Base-by-base conservation (phyloP, 2,329 filamentous ascomycete genomes). In the Paradendryphiella salina region DNA sequence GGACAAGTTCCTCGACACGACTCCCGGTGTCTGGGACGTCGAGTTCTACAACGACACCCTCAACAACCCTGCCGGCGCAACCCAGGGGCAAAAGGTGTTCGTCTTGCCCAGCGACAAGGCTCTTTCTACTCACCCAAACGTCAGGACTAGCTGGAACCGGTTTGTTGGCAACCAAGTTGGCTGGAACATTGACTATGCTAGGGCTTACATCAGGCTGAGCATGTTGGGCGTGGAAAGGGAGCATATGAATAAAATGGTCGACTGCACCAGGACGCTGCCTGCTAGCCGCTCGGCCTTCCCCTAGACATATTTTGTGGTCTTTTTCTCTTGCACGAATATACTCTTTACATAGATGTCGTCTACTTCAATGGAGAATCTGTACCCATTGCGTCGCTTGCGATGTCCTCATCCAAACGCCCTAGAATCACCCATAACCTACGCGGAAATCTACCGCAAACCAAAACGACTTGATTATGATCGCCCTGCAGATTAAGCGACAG, bases 11-110 rank as follows among this genome's bases (percentile, higher is more conserved):
- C 75, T 80, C 50, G 80, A 83, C 58, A 71, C 73, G 4, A 82
- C 80, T 0, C 77, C 77, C 0, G 75, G 73, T 11, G 65, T 77
- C 0, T 83, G 79, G 79, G 80, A 83, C 53, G 75, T 75, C 0
- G 63, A 69, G 6, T 83, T 77, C 62, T 83, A 82, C 63, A 61
- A 65, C 46, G 63, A 75, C 34, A 74, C 70, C 3, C 52, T 72
- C 4, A 58, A 65, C n/a, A 62, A 59, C 9, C 60, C 62, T 7
- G 44, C 54, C 11, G 60, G 66, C 17, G 32, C 48, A 5, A 45
- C 40, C 4, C 33, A 45, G 4, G 52, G 51, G 7, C 43, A 56
- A n/a, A 59, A 63, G 9, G 63, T 69, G 28, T 70, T 72, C 14
- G 61, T 68, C 0, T 54, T 70, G 2, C 67, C 67, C 4, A 60